Base-by-base conservation (phyloP, 2,329 filamentous ascomycete genomes). In the Phyllosticta ampelicida region DNA sequence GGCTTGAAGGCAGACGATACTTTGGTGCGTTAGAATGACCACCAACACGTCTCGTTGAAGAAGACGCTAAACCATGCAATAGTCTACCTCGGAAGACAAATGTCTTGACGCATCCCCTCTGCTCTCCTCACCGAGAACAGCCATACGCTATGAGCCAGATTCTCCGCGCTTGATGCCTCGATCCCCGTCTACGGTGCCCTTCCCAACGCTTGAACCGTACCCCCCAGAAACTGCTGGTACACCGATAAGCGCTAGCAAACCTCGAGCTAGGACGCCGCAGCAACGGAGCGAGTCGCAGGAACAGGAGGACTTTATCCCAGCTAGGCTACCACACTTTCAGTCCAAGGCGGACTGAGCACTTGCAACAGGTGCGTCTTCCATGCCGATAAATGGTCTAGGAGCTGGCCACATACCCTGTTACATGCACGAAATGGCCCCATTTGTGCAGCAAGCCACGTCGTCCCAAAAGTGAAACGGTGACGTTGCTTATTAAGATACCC, bases 1-100 rank as follows among this genome's bases (percentile, higher is more conserved):
- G 83, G 83, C 1, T 66, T 85, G 16, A 68, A 65, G 28, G 54
- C 67, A 20, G 65, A 67, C 16, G 30, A 50, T 16, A 20, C 56
- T 48, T 20, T 48, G 54, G 58, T 60, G 21, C 48, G 50, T 51
- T 60, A 5, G 62, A 59, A 51, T 63, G n/a, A n/a, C n/a, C 0
- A 54, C 62, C 9, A 61, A 60, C 18, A 59, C 62, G 3, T 59
- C 56, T 66, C 66, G 0, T 63, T 63, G 1, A 51, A 66, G 5
- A 20, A 48, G 28, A 52, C 19, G 23, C 55, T 48, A 18, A 50
- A 9, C 11, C 21, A 10, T 51, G 16, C 13, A 65, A 2, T 58
- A 62, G 29, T 64, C 64, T 0, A 62, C 65, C 9, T 58, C 60
- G 20, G 66, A 66, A 23, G 23, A 56, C 18, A 59, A 61, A 19